A percentile compares a stretch with the other conserved stretches of the same genome.
Evolutionary conservation across 306 rosid species (phyloP).

Genomic region (Heteromeles arbutifolia): DNA sequence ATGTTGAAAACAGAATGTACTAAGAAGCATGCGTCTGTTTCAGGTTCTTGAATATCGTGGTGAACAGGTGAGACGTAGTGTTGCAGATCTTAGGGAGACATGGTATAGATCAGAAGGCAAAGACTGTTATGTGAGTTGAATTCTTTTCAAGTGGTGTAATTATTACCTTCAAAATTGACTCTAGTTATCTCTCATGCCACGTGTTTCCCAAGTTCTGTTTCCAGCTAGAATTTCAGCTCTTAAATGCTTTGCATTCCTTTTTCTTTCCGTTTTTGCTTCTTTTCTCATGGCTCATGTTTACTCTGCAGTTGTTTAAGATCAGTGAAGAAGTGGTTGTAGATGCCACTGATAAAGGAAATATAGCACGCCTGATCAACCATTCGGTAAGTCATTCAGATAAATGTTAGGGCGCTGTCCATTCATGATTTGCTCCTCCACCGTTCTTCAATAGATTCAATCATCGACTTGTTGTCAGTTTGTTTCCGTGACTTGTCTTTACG

Average conservation of each 20-base stretch:
- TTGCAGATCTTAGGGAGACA: slow-evolving; percentile 91
- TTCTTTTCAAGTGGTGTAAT: not conserved
- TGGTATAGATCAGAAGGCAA: slow-evolving; percentile 77
- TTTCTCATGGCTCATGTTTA: slow-evolving; percentile 6
- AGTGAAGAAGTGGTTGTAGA: slow-evolving; percentile 99
- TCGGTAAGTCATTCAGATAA: slow-evolving; percentile 50
- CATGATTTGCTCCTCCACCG: not conserved
- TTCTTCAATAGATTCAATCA: not conserved
- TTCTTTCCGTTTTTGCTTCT: not conserved
- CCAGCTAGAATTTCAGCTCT: not conserved
- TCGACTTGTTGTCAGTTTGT: not conserved
- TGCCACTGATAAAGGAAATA: slow-evolving; percentile 97
- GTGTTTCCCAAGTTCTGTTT: not conserved
- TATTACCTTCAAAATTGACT: not conserved
- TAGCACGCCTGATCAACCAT: slow-evolving; percentile 96
- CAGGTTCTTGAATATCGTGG: slow-evolving; percentile 99
- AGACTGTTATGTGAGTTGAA: slow-evolving; percentile 84
- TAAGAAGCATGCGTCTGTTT: slow-evolving; percentile 15
- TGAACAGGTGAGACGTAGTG: slow-evolving; percentile 87
- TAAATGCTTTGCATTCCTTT: not conserved
- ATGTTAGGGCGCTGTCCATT: not conserved
- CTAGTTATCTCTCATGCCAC: not conserved
- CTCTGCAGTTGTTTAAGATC: slow-evolving; percentile 85
- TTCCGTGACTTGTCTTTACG: slow-evolving; percentile 4
- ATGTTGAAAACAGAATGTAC: not conserved